Conservation (phyloP, 768 basidiomycete genomes). For the Hericium erinaceus region DNA sequence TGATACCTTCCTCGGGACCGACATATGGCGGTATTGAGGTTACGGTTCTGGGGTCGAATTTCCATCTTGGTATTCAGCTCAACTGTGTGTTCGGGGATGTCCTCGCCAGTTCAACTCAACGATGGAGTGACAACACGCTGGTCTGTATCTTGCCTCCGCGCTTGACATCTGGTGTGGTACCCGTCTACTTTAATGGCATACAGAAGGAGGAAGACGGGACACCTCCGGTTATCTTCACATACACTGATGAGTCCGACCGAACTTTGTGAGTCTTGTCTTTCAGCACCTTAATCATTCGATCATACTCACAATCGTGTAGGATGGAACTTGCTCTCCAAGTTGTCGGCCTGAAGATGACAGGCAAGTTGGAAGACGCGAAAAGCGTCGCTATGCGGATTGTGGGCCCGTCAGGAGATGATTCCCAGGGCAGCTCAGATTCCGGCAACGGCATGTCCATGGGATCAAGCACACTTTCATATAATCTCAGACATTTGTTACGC, state of each 20-base stretch:
- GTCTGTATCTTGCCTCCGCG: conserved; percentile 87
- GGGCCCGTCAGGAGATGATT: conserved; percentile 53
- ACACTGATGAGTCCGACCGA: conserved; percentile 83
- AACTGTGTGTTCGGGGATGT: conserved; percentile 83
- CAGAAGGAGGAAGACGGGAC: conserved; percentile 47
- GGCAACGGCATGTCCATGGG: conserved; percentile 35
- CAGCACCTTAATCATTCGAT: background rate
- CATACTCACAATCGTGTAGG: conserved; percentile 28
- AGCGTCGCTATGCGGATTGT: conserved; percentile 92
- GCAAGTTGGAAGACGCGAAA: conserved; percentile 87
- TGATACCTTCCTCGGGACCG: conserved; percentile 78
- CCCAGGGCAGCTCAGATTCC: conserved; percentile 18
- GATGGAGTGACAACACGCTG: conserved; percentile 89
- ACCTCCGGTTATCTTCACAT: conserved; percentile 69
- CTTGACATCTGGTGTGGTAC: conserved; percentile 72
- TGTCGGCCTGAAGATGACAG: conserved; percentile 94
- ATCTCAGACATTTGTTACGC: conserved; percentile 50
- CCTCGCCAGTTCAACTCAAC: conserved; percentile 71
- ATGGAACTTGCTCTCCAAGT: conserved; percentile 96
- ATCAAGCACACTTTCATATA: conserved; percentile 34
- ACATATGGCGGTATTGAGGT: conserved; percentile 92
- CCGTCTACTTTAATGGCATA: conserved; percentile 81
- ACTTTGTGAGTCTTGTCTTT: conserved; percentile 54
- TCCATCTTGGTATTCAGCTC: conserved; percentile 62
- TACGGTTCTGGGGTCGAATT: conserved; percentile 87